Percentiles rank a stretch among this genome's conserved stretches.
Evolutionary conservation across 1,139 yeast genomes (phyloP).

Genomic region (Magnusiomyces clavatus): DNA sequence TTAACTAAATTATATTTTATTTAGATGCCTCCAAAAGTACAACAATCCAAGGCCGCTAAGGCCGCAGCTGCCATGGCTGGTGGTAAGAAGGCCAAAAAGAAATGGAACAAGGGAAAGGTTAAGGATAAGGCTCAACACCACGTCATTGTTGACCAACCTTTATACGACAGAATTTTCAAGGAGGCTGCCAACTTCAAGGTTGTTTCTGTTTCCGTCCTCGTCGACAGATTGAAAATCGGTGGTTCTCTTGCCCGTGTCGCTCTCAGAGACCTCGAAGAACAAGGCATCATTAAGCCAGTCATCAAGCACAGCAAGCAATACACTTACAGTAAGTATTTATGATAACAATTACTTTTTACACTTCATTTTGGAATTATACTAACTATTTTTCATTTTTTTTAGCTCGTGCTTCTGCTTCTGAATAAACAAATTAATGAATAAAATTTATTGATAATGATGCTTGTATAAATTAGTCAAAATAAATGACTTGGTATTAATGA

Average conservation of each 20-base stretch:
- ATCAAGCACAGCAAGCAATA: constrained; percentile 94
- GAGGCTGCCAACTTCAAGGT: constrained; percentile 99
- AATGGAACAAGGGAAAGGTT: constrained; percentile 99
- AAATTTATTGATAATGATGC: constrained; percentile 3
- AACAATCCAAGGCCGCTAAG: constrained; percentile 99
- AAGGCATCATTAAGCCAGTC: constrained; percentile 93
- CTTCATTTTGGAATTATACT: not conserved
- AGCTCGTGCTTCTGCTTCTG: constrained; percentile 13
- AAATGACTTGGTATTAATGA: not conserved
- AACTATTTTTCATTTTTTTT: constrained; percentile 3
- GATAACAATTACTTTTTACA: not conserved
- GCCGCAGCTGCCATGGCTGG: constrained; percentile 99
- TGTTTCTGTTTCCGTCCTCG: constrained; percentile 95
- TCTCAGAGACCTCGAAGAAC: constrained; percentile 88
- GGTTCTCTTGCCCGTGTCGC: constrained; percentile 99
- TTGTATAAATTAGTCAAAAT: constrained; percentile 5
- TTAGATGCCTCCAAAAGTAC: constrained; percentile 97
- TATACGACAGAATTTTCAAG: constrained; percentile 98
- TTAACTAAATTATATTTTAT: not conserved
- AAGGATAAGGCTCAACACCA: constrained; percentile 99
- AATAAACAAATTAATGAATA: constrained; percentile 9
- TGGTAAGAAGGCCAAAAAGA: constrained; percentile 99
- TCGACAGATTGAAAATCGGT: constrained; percentile 98
- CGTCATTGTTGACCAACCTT: constrained; percentile 95
- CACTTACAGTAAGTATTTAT: constrained; percentile 51